Conservation (phyloP, 1,284 basidiomycete species). For the Leucoagaricus sp. region DNA sequence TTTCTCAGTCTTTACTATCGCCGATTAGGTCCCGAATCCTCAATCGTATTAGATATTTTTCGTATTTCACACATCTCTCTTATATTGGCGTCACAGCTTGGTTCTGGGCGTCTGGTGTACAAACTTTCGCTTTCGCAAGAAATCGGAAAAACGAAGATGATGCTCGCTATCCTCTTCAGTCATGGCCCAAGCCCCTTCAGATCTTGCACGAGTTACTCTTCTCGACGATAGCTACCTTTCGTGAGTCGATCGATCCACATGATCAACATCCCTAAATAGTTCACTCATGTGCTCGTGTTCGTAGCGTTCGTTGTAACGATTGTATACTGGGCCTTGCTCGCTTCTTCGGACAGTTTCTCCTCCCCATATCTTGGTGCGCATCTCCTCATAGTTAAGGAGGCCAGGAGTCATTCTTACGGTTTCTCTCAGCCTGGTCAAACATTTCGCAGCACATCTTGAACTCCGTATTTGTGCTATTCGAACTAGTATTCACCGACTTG, state of each 20-base stretch:
- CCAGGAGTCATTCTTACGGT: background rate
- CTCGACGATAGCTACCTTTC: slow-evolving; percentile 56
- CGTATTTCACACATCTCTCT: slow-evolving; percentile 64
- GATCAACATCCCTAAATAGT: background rate
- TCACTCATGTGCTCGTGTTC: background rate
- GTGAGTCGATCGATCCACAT: slow-evolving; percentile 40
- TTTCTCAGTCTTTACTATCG: background rate
- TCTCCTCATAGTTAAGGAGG: background rate
- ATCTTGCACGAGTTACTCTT: slow-evolving; percentile 56
- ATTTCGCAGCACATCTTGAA: slow-evolving; percentile 68
- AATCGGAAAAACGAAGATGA: slow-evolving; percentile 20
- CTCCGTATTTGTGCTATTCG: slow-evolving; percentile 54
- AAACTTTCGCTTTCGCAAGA: slow-evolving; percentile 48
- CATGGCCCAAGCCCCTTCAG: slow-evolving; percentile 59
- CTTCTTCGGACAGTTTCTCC: slow-evolving; percentile 42
- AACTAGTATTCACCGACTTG: slow-evolving; percentile 55
- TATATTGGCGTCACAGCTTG: slow-evolving; percentile 65
- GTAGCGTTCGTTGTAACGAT: slow-evolving; percentile 67
- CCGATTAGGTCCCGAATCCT: background rate
- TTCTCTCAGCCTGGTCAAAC: slow-evolving; percentile 52
- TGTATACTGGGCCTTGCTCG: slow-evolving; percentile 66
- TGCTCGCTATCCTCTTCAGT: slow-evolving; percentile 54
- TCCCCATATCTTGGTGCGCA: slow-evolving; percentile 39
- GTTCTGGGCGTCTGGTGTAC: slow-evolving; percentile 58
- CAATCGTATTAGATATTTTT: slow-evolving; percentile 47